phyloP scores from a whole-genome alignment of 495 filamentous ascomycete genomes.

The Xylaria palmicola region DNA sequence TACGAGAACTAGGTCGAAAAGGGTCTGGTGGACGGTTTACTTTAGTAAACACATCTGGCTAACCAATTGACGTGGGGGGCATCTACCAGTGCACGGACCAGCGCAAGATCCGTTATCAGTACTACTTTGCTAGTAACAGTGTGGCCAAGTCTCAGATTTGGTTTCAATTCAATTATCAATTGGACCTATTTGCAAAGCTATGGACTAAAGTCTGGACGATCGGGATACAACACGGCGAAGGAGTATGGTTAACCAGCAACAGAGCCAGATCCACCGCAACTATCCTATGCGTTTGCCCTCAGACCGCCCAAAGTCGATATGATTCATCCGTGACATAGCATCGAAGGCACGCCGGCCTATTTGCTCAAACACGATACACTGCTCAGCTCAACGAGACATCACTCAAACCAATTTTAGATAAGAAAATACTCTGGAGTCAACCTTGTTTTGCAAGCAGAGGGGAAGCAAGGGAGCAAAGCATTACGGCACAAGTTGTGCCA shows the following conservation, averaged over 20 bases:
- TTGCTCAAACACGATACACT: constrained; percentile 2
- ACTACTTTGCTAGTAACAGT: too few relatives aligned
- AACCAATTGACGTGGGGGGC: too few relatives aligned
- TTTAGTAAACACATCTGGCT: too few relatives aligned
- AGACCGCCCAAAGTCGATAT: constrained; percentile 15
- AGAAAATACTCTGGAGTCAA: background rate
- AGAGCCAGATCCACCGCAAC: constrained; percentile 16
- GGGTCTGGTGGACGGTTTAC: background rate
- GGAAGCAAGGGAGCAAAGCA: constrained; percentile 1
- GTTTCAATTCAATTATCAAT: background rate
- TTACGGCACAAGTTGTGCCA: background rate
- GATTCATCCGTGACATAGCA: background rate
- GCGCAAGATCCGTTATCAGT: too few relatives aligned
- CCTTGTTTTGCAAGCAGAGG: background rate
- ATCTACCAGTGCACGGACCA: too few relatives aligned
- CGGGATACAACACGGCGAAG: constrained; percentile 16
- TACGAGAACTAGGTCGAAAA: constrained; percentile 1
- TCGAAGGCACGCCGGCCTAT: constrained; percentile 10
- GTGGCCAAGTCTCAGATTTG: background rate
- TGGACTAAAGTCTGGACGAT: constrained; percentile 14
- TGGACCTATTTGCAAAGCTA: constrained; percentile 12
- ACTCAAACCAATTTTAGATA: constrained; percentile 1
- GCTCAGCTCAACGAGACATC: constrained; percentile 6
- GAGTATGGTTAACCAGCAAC: constrained; percentile 16
- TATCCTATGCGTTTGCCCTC: constrained; percentile 17